Evolutionary conservation across 306 rosid genomes (phyloP), one percentile per base, ranked within the genome.

Genomic region (Gillenia trifoliata): DNA sequence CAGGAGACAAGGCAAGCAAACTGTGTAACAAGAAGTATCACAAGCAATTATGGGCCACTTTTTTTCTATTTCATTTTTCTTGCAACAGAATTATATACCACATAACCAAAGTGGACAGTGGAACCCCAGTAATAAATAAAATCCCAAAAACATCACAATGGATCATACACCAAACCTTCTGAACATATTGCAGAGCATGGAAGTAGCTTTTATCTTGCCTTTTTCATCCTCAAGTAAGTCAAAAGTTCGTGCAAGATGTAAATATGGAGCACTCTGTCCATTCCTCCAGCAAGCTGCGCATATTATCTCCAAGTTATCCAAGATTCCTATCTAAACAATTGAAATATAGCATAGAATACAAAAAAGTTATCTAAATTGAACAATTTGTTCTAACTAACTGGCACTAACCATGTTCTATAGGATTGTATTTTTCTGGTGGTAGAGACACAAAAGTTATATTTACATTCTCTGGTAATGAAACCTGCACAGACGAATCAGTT

Each of bases 171-270:
- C 72, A 84, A 66, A 93, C 98, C 97, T 93, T 87, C 98, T 84
- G 81, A 93, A 89, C 93, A 89, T 93, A 78, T 91, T 93, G 90
- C 97, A 93, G 70, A 93, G 82, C 88, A 93, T 86, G 61, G 92
- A 88, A 55, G 93, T 84, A 79, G 92, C 92, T 83, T 91, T 93
- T 80, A 88, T 93, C 90, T 89, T 93, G 45, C 98, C 97, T 74
- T 82, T 93, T 80, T 91, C 97, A 54, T 83, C 81, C 85, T 88
- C 97, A 64, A 93, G 97, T 68, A 85, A 78, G 78, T 72, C 86
- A 86, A 93, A 91, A 69, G 98, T 88, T 70, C 93, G 82, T 54
- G 88, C 93, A 81, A 93, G 93, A 88, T 93, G 98, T 79, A 91
- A 77, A 85, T 93, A 93, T 49, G 98, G 98, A 30, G 96, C 96